A percentile compares a stretch with the other conserved stretches of the same genome.
phyloP scores from a whole-genome alignment of 768 basidiomycete genomes.

The Pisolithus tinctorius region DNA sequence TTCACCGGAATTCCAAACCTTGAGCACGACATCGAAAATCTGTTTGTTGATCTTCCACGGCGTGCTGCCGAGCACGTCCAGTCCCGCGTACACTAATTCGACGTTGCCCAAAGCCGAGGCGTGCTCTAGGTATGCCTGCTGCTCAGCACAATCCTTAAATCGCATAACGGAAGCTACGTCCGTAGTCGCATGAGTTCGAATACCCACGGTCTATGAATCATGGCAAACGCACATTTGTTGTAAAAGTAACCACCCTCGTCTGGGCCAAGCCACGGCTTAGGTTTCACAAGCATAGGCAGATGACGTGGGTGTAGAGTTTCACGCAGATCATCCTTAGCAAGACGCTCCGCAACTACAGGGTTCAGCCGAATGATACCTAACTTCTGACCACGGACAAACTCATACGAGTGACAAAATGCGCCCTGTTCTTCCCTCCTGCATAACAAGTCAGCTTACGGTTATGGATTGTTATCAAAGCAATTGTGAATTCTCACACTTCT shows the following conservation, averaged over 20 bases:
- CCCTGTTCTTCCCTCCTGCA: conserved; percentile 71
- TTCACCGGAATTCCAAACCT: conserved; percentile 85
- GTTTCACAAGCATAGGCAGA: conserved; percentile 91
- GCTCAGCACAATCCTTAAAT: conserved; percentile 85
- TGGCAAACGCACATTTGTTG: conserved; percentile 53
- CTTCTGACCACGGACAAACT: conserved; percentile 89
- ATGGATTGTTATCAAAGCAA: background rate
- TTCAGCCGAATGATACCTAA: conserved; percentile 90
- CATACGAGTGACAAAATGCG: conserved; percentile 88
- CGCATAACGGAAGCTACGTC: conserved; percentile 71
- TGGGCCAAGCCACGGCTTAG: conserved; percentile 77
- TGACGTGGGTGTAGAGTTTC: conserved; percentile 85
- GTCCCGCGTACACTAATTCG: conserved; percentile 79
- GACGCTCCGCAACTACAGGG: conserved; percentile 64
- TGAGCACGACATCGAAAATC: conserved; percentile 66
- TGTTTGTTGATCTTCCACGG: conserved; percentile 84
- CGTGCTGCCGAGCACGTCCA: conserved; percentile 85
- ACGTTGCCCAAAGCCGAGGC: conserved; percentile 71
- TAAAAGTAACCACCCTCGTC: conserved; percentile 80
- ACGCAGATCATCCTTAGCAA: conserved; percentile 66
- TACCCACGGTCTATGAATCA: background rate
- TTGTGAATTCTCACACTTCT: conserved; percentile 43
- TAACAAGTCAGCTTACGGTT: conserved; percentile 3
- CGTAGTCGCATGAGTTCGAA: background rate
- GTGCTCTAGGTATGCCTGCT: conserved; percentile 66